Evolutionary conservation across 495 filamentous ascomycete species (phyloP).

Genomic region (Polyplosphaeria fusca): DNA sequence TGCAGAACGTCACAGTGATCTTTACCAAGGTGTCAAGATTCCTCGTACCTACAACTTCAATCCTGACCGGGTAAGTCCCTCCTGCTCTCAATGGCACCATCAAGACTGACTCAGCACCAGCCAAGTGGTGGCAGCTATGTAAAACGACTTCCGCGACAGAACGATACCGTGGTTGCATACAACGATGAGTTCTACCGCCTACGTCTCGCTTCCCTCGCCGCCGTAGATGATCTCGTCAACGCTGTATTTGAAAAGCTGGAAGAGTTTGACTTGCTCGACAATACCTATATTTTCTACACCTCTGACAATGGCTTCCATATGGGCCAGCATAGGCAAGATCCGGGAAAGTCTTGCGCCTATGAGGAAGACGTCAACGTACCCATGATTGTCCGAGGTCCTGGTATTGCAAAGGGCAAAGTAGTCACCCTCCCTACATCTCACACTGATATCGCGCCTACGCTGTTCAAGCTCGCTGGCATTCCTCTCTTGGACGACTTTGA

Average conservation of each 20-base stretch:
- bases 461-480: neutral
- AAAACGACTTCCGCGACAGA: neutral
- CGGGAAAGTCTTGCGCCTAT: neutral
- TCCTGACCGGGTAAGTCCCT: neutral
- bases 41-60: neutral
- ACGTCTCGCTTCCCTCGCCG: neutral
- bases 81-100: neutral
- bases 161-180: neutral
- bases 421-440: neutral
- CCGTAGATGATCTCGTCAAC: neutral
- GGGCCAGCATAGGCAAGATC: neutral
- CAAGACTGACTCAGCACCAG: neutral
- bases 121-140: neutral
- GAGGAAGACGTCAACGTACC: neutral
- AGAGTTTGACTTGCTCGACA: neutral
- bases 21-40: neutral
- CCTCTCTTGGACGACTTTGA: neutral
- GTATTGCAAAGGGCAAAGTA: neutral
- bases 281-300: neutral
- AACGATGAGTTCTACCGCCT: neutral
- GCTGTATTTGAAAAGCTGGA: neutral
- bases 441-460: neutral
- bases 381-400: neutral
- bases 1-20: neutral
- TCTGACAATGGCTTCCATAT: constrained; percentile 2